These are phyloP conservation scores for Geoglossum cookeanum DNA, from an alignment of 2,329 filamentous ascomycete species.

Conservation along the genomic window DNA sequence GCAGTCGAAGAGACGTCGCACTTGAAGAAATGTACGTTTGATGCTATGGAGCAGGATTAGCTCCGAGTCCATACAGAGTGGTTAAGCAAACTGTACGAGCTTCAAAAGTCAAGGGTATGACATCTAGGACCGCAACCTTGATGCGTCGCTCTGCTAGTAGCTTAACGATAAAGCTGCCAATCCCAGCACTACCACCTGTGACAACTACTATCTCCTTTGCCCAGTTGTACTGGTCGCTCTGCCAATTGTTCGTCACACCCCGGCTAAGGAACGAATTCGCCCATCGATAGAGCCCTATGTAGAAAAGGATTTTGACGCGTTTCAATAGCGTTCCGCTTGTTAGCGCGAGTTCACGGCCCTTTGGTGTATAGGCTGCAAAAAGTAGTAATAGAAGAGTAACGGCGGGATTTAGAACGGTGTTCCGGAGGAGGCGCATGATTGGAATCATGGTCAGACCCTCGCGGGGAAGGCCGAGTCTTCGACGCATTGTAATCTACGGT, in stretches of 20 bases:
- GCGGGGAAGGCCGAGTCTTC: not conserved
- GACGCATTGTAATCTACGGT: not conserved
- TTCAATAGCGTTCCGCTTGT: constrained; percentile 32
- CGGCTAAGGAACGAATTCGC: constrained; percentile 33
- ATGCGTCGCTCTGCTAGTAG: constrained; percentile 44
- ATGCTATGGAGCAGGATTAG: constrained; percentile 16
- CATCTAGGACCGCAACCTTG: constrained; percentile 53
- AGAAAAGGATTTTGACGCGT: constrained; percentile 33
- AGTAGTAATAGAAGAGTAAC: constrained; percentile 45
- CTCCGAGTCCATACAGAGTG: not conserved
- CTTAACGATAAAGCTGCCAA: constrained; percentile 46
- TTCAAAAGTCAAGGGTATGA: constrained; percentile 39
- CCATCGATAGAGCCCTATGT: constrained; percentile 30
- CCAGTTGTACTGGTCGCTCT: constrained; percentile 29
- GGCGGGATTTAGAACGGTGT: constrained; percentile 43
- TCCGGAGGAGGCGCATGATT: constrained; percentile 29
- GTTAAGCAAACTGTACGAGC: constrained; percentile 21
- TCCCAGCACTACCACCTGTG: constrained; percentile 57
- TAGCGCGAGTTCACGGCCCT: constrained; percentile 35
- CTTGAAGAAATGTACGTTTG: constrained; percentile 45
- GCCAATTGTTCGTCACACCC: constrained; percentile 27
- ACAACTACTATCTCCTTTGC: constrained; percentile 49
- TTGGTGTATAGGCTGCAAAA: constrained; percentile 41
- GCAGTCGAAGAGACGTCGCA: constrained; percentile 47
- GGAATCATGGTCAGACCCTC: not conserved